These are phyloP conservation scores for Pleurostoma richardsiae DNA, from an alignment of 2,329 filamentous ascomycete species.

Conservation along the genomic window DNA sequence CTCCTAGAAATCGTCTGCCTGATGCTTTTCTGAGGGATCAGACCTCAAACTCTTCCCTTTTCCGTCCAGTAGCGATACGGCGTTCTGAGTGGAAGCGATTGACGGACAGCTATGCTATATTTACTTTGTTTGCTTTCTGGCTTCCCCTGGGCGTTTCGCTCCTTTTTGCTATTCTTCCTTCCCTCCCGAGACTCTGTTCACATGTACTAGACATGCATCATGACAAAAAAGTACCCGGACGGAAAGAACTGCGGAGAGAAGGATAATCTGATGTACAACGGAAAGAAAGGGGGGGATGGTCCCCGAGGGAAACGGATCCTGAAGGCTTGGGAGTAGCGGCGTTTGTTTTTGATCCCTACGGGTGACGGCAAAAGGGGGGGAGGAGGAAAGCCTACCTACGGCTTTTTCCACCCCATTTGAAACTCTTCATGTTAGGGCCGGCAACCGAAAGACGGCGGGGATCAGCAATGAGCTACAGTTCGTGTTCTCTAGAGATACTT, in stretches of 20 bases:
- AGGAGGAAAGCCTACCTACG: background rate
- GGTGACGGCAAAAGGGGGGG: background rate
- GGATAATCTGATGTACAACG: background rate
- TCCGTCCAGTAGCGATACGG: background rate
- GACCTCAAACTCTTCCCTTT: background rate
- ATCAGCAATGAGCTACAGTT: background rate
- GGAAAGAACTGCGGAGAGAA: background rate
- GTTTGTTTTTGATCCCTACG: background rate
- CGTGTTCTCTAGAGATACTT: background rate
- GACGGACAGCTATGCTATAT: background rate
- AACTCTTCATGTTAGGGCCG: background rate
- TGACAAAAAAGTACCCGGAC: background rate
- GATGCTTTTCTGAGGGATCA: background rate
- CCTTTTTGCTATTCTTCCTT: background rate
- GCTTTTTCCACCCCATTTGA: background rate
- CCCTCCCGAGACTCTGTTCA: background rate
- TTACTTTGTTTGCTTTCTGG: background rate
- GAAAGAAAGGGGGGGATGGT: background rate
- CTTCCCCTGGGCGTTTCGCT: background rate
- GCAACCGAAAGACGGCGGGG: background rate
- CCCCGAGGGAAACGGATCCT: background rate
- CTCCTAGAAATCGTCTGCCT: constrained; percentile 13
- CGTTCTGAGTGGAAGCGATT: background rate
- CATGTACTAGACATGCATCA: background rate
- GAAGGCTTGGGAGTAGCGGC: background rate